Conservation (phyloP, 257 asterid genomes). For the Hygrophila difformis region DNA sequence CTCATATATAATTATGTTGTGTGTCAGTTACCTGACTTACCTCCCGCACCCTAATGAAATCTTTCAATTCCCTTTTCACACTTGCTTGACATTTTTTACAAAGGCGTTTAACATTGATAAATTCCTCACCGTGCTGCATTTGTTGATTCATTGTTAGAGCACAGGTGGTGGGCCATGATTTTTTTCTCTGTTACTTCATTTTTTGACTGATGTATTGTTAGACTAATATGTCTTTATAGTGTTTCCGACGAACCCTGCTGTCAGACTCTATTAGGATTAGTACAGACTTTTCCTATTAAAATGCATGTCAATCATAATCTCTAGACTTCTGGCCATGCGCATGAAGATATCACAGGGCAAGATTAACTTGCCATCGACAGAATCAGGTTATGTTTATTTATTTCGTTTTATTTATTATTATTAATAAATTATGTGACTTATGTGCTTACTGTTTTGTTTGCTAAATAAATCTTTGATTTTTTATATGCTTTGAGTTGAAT, state of each 20-base stretch:
- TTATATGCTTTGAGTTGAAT: slow-evolving; percentile 8
- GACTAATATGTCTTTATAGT: slow-evolving; percentile 36
- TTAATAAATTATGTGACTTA: too few species aligned
- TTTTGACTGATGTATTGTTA: slow-evolving; percentile 5
- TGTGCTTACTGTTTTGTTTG: not conserved
- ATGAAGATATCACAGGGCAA: slow-evolving; percentile 33
- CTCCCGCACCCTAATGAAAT: too few species aligned
- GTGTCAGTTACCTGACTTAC: too few species aligned
- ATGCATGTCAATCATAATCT: slow-evolving; percentile 32
- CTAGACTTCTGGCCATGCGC: slow-evolving; percentile 40
- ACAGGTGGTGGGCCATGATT: slow-evolving; percentile 51
- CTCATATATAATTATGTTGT: not conserved
- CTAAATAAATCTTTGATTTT: not conserved
- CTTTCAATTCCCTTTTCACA: too few species aligned
- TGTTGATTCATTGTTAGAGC: slow-evolving; percentile 67
- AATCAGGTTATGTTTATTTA: slow-evolving; percentile 43
- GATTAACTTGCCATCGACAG: slow-evolving; percentile 26
- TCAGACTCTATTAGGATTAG: slow-evolving; percentile 31
- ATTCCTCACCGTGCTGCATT: slow-evolving; percentile 53
- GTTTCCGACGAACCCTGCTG: slow-evolving; percentile 43
- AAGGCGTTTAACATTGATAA: slow-evolving; percentile 72
- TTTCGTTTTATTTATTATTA: not conserved
- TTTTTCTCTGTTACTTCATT: not conserved
- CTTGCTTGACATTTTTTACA: too few species aligned
- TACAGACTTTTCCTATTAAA: slow-evolving; percentile 57